Evolutionary conservation across 169 alveolate species (phyloP).

Genomic region (Cryptosporidium sp.): DNA sequence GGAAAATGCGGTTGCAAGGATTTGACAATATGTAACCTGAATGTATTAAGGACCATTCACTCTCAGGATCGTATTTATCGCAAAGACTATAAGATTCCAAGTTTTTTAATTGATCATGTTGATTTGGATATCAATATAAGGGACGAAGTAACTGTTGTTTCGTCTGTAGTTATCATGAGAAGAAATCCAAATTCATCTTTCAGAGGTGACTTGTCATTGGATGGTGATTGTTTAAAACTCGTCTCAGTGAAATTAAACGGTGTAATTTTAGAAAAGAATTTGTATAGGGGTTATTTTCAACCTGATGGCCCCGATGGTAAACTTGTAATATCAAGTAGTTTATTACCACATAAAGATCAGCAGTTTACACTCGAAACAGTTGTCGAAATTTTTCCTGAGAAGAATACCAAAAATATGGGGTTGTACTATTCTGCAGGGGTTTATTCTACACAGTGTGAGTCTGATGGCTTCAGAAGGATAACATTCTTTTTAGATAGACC

Average conservation of each 20-base stretch:
- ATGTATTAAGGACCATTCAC: not conserved
- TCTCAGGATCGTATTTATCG: conserved; percentile 77
- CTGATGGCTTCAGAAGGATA: conserved; percentile 91
- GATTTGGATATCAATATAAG: conserved; percentile 83
- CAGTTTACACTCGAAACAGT: conserved; percentile 79
- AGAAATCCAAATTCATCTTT: conserved; percentile 81
- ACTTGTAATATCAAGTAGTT: conserved; percentile 63
- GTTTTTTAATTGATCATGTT: conserved; percentile 83
- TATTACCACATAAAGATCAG: conserved; percentile 76
- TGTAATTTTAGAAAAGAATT: conserved; percentile 77
- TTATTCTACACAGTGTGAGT: conserved; percentile 92
- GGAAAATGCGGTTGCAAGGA: conserved; percentile 70
- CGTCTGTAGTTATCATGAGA: not conserved
- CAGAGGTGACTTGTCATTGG: conserved; percentile 84
- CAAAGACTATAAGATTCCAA: conserved; percentile 88
- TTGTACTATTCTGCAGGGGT: conserved; percentile 87
- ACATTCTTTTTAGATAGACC: conserved; percentile 93
- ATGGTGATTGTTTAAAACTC: conserved; percentile 89
- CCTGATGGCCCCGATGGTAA: conserved; percentile 76
- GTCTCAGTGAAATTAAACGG: conserved; percentile 84
- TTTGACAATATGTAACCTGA: conserved; percentile 37
- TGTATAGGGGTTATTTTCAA: conserved; percentile 72
- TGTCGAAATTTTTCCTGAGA: conserved; percentile 86
- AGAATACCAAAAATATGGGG: conserved; percentile 85
- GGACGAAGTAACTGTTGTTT: conserved; percentile 83